These are phyloP conservation scores for Lipomyces anomalus DNA, from an alignment of 805 yeast species.

Conservation along the genomic window DNA sequence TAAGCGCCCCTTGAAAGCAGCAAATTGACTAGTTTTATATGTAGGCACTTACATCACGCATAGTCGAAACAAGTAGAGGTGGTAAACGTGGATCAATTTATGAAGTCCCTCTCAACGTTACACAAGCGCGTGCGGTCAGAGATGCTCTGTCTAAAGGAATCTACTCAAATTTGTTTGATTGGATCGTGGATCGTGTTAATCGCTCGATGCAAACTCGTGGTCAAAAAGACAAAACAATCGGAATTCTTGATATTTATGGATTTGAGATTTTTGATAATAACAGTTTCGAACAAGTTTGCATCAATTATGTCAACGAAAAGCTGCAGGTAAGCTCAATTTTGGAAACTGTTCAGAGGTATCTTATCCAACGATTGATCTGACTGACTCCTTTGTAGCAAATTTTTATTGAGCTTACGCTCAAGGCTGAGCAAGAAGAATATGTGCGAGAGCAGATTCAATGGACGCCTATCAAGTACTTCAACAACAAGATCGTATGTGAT, in stretches of 20 bases:
- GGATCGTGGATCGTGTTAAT: conserved; percentile 93
- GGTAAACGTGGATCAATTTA: conserved; percentile 86
- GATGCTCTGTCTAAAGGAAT: conserved; percentile 94
- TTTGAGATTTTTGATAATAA: conserved; percentile 94
- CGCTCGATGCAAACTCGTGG: conserved; percentile 57
- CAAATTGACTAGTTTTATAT: too few species aligned
- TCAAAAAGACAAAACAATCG: conserved; percentile 62
- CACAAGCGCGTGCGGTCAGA: conserved; percentile 85
- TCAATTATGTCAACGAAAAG: conserved; percentile 88
- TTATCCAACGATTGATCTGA: conserved; percentile 94
- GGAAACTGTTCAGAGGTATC: too few species aligned
- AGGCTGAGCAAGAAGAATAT: conserved; percentile 96
- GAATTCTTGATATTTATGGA: conserved; percentile 95
- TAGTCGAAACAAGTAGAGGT: conserved; percentile 87
- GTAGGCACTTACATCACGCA: conserved; percentile 71
- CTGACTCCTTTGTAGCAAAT: too few species aligned
- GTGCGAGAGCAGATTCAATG: conserved; percentile 91
- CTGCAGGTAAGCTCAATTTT: conserved; percentile 92
- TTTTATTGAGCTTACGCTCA: conserved; percentile 89
- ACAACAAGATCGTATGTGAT: conserved; percentile 94
- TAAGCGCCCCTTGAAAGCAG: too few species aligned
- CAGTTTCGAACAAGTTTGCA: conserved; percentile 94
- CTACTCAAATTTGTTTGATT: conserved; percentile 86
- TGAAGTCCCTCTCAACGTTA: conserved; percentile 85
- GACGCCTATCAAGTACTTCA: conserved; percentile 96